These are phyloP conservation scores for Danielia oregonensis DNA, from an alignment of 805 yeast species.

Conservation along the genomic window DNA sequence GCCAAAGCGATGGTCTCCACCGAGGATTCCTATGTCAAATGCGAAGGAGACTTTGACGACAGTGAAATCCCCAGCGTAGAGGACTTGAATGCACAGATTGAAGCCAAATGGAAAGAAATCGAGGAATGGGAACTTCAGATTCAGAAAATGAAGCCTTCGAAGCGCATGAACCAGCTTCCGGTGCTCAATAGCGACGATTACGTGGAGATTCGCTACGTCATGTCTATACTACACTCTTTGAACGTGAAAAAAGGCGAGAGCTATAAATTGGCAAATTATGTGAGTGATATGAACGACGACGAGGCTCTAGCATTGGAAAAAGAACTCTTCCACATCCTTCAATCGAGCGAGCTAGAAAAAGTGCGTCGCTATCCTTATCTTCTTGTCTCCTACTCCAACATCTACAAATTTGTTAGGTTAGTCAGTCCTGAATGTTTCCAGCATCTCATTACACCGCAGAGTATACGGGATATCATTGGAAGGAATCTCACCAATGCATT, in stretches of 20 bases:
- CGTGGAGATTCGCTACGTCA: slow-evolving; percentile 46
- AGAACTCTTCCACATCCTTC: slow-evolving; percentile 38
- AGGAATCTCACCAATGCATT: slow-evolving; percentile 64
- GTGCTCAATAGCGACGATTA: slow-evolving; percentile 51
- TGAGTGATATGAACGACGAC: slow-evolving; percentile 3
- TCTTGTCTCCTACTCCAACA: slow-evolving; percentile 42
- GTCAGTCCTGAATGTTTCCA: slow-evolving; percentile 34
- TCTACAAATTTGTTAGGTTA: slow-evolving; percentile 45
- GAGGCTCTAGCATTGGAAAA: slow-evolving; percentile 17
- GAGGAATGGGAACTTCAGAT: slow-evolving; percentile 35
- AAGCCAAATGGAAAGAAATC: slow-evolving; percentile 35
- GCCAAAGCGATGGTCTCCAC: slow-evolving; percentile 31
- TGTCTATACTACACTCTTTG: slow-evolving; percentile 17
- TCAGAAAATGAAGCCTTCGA: slow-evolving; percentile 31
- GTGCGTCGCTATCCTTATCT: slow-evolving; percentile 45
- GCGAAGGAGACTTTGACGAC: slow-evolving; percentile 22
- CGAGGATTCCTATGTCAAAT: slow-evolving; percentile 28
- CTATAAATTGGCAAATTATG: slow-evolving; percentile 8
- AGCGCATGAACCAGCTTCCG: slow-evolving; percentile 31
- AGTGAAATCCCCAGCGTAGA: slow-evolving; percentile 10
- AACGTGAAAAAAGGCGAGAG: too few relatives aligned
- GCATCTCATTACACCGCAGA: slow-evolving; percentile 31
- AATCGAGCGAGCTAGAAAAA: slow-evolving; percentile 50
- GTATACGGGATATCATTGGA: slow-evolving; percentile 49
- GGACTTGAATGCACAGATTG: slow-evolving; percentile 11